Conservation (phyloP, 2,329 filamentous ascomycete species). For the Neonectria ditissima region DNA sequence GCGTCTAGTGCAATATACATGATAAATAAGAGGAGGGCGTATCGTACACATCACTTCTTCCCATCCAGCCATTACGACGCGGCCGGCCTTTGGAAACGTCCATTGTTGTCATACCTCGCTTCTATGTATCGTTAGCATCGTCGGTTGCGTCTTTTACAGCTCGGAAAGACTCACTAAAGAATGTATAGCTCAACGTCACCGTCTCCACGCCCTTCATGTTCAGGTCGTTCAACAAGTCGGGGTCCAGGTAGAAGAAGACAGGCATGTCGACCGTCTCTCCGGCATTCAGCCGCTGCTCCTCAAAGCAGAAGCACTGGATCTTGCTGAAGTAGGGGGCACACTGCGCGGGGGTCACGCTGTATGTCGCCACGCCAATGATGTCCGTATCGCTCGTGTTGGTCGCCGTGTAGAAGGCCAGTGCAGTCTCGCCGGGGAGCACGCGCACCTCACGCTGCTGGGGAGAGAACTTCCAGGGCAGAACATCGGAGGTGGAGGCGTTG, state of each 20-base stretch:
- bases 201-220: slow-evolving; percentile 96
- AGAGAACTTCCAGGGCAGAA: slow-evolving; percentile 96
- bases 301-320: slow-evolving; percentile 99
- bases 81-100: slow-evolving; percentile 55
- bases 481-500: slow-evolving; percentile 93
- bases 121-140: slow-evolving; percentile 54
- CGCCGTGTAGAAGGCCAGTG: slow-evolving; percentile 96
- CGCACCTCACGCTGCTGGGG: slow-evolving; percentile 97
- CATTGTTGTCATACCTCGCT: slow-evolving; percentile 61
- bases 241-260: slow-evolving; percentile 99
- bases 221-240: slow-evolving; percentile 90
- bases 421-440: slow-evolving; percentile 95
- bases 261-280: slow-evolving; percentile 99
- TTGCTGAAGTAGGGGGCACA: slow-evolving; percentile 99
- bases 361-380: slow-evolving; percentile 98
- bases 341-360: slow-evolving; percentile 95
- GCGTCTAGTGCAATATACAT: slow-evolving; percentile 27
- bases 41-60: slow-evolving; percentile 33
- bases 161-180: slow-evolving; percentile 83
- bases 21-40: slow-evolving; percentile 37
- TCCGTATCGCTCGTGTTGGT: slow-evolving; percentile 91
- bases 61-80: slow-evolving; percentile 39
- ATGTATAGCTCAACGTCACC: slow-evolving; percentile 96
- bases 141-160: not conserved
- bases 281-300: slow-evolving; percentile 93